Evolutionary conservation across 2,329 filamentous ascomycete genomes (phyloP).

Genomic region (Diplodia corticola): DNA sequence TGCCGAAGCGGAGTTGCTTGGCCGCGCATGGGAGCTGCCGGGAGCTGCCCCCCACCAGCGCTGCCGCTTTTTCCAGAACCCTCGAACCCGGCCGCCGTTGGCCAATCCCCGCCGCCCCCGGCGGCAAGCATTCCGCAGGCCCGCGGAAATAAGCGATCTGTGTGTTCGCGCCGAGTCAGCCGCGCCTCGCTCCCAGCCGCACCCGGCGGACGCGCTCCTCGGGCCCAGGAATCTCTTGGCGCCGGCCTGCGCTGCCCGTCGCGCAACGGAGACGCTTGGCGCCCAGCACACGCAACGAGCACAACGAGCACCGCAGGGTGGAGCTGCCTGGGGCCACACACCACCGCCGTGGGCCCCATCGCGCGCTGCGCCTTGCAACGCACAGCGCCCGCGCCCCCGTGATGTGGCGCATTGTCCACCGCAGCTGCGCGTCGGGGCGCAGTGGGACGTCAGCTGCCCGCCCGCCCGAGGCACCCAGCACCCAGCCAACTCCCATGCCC

Average conservation of each 20-base stretch:
- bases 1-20: slow-evolving; percentile 16
- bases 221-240: neutral
- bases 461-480: neutral
- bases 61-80: slow-evolving; percentile 19
- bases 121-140: slow-evolving; percentile 1
- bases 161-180: slow-evolving; percentile 18
- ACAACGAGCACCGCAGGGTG: slow-evolving; percentile 9
- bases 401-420: slow-evolving; percentile 21
- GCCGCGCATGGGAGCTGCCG: slow-evolving; percentile 14
- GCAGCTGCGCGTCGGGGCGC: slow-evolving; percentile 16
- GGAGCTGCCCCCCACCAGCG: slow-evolving; percentile 3
- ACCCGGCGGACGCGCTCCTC: slow-evolving; percentile 3
- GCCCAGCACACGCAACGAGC: neutral
- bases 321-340: slow-evolving; percentile 11
- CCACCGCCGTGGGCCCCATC: slow-evolving; percentile 1
- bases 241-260: neutral
- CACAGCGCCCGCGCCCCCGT: slow-evolving; percentile 7
- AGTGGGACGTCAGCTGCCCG: slow-evolving; percentile 20
- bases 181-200: slow-evolving; percentile 2
- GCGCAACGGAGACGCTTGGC: slow-evolving; percentile 11
- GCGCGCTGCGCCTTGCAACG: slow-evolving; percentile 16
- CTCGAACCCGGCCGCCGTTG: slow-evolving; percentile 7
- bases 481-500: neutral
- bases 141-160: slow-evolving; percentile 20
- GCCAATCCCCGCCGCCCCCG: neutral